Percentiles rank a stretch among this genome's conserved stretches.
Conservation (phyloP, 164 flowering plant species). For the Malania oleifera region DNA sequence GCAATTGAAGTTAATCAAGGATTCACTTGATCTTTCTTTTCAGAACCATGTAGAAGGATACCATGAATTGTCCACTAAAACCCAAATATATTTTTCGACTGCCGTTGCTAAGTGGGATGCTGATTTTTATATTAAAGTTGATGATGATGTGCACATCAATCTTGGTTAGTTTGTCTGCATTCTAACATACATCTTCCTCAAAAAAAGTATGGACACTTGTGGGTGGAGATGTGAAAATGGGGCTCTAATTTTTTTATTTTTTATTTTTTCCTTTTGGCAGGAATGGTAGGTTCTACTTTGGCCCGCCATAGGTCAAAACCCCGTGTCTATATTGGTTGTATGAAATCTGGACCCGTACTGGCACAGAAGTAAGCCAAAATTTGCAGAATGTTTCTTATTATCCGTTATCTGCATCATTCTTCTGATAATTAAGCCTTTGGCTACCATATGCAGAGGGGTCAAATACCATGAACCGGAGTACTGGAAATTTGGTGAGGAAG, state of each 20-base stretch:
- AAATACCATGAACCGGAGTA: constrained; percentile 96
- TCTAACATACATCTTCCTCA: not conserved
- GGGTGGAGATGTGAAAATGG: not conserved
- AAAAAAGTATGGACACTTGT: not conserved
- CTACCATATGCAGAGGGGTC: constrained; percentile 47
- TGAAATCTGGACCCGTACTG: constrained; percentile 97
- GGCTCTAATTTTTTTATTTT: constrained; percentile 2
- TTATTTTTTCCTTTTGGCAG: constrained; percentile 28
- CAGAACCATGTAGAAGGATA: constrained; percentile 97
- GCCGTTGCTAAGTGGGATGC: constrained; percentile 98
- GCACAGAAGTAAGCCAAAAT: constrained; percentile 60
- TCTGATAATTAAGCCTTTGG: not conserved
- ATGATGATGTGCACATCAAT: constrained; percentile 93
- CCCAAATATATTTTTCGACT: constrained; percentile 79
- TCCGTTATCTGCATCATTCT: constrained; percentile 2
- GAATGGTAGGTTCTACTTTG: constrained; percentile 73
- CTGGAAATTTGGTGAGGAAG: constrained; percentile 98
- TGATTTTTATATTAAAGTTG: constrained; percentile 88
- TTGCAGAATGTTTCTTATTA: not conserved
- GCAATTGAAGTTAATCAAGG: not conserved
- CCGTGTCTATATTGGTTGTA: constrained; percentile 91
- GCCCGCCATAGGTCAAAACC: constrained; percentile 85
- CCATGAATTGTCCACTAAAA: constrained; percentile 83
- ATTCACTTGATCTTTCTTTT: constrained; percentile 10
- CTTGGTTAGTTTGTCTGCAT: constrained; percentile 48